Evolutionary conservation across 257 asterid genomes (phyloP).

Genomic region (Petrea volubilis): DNA sequence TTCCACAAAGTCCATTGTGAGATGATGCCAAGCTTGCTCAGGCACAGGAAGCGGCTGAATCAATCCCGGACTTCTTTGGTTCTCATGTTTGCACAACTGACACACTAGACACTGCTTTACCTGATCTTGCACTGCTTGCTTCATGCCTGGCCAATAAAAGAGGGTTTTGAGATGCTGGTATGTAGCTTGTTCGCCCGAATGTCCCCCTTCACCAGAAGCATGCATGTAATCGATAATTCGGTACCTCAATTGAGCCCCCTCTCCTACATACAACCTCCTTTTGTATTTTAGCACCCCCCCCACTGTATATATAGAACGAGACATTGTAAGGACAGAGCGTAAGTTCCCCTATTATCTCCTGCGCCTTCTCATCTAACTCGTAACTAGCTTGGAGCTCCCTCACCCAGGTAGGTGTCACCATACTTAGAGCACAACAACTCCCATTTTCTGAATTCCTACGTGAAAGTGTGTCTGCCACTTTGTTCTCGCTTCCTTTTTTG

Average conservation of each 20-base stretch:
- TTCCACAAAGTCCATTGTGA: neutral
- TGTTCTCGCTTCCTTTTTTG: neutral
- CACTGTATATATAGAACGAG: neutral
- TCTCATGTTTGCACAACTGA: neutral
- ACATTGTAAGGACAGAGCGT: neutral
- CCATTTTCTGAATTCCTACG: neutral
- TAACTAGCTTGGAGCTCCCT: neutral
- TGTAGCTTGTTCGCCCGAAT: neutral
- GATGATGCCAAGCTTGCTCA: neutral
- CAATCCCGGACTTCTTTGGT: neutral
- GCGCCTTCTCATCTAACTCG: neutral
- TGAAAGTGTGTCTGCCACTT: neutral
- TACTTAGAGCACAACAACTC: neutral
- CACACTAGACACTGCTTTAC: neutral
- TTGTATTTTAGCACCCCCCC: neutral
- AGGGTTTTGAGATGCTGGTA: neutral
- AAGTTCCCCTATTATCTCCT: neutral
- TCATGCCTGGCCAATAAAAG: neutral
- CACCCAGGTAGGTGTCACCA: neutral
- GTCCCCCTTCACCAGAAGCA: neutral
- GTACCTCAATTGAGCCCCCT: neutral
- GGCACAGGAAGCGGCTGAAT: neutral
- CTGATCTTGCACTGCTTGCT: neutral
- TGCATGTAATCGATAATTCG: neutral
- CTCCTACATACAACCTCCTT: neutral